Base-by-base conservation (phyloP, 805 yeast species). In the Candida arabinofermentans region DNA sequence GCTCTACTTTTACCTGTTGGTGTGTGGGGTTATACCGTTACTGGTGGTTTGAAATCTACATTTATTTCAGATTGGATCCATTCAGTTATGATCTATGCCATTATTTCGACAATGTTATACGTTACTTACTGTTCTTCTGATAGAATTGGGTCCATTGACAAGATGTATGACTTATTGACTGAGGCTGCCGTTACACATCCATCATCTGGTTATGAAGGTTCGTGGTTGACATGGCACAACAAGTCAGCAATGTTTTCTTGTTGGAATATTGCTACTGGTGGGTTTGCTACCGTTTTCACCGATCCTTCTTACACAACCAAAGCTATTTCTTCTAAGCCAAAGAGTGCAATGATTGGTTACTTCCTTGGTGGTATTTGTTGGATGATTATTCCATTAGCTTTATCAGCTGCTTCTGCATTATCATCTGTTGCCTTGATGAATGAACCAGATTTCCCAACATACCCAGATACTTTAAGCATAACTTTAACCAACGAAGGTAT, bases 1-100 rank as follows among this genome's bases (percentile, higher is more conserved):
- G 62, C 67, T 31, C 65, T 72, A 47, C 52, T 74, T 18, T 51
- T 72, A 3, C 77, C 77, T 4, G 46, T 71, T 14, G 73, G 75
- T 32, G 79, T 75, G 16, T 57, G 69, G 43, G 54, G 71, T 23
- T 75, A 74, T 50, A 75, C 79, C 0, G 61, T 69, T 8, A 61
- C 70, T 27, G 79, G 79, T 35, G 80, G 79, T 8, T 56, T 75
- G 27, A 72, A 69, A 43, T 72, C 78, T 7, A 74, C 80, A 3
- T 73, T 74, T 47, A 56, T 74, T 27, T 69, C 79, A 5, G 79
- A 74, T 49, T 74, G 73, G 70, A 65, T 70, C 36, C 78, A 73
- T 52, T 70, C 76, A 0, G 71, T 70, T 24, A 66, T 73, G 39
- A 66, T 73, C 35, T 70, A 66, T 44, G 48, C 65, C 19, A 61